These are phyloP conservation scores for Mycotypha africana DNA, from an alignment of 371 early-diverging fungal genomes.

Conservation along the genomic window DNA sequence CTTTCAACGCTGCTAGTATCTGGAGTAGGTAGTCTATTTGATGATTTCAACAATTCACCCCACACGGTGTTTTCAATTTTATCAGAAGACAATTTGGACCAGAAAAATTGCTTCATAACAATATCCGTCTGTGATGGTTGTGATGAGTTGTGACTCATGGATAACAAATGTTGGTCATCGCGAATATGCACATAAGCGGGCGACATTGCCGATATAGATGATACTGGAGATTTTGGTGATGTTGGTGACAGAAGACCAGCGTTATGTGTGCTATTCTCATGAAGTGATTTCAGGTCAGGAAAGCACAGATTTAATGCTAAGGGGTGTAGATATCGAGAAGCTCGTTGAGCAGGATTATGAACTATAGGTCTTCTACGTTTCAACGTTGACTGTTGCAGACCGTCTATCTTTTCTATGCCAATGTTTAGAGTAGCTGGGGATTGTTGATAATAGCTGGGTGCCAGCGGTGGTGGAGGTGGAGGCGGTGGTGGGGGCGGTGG, in stretches of 20 bases:
- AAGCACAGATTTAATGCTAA: conserved; percentile 39
- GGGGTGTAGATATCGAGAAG: conserved; percentile 38
- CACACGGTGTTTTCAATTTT: conserved; percentile 53
- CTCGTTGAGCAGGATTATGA: conserved; percentile 13
- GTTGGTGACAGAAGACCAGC: neutral
- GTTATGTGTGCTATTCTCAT: conserved; percentile 19
- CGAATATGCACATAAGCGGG: too few relatives aligned
- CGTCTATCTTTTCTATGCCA: too few relatives aligned
- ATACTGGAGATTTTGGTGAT: conserved; percentile 7
- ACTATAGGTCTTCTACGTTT: conserved; percentile 7
- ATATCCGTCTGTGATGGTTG: neutral
- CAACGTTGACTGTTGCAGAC: neutral
- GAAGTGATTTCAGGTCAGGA: conserved; percentile 32
- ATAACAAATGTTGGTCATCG: too few relatives aligned
- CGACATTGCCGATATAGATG: too few relatives aligned
- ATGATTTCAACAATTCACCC: conserved; percentile 42
- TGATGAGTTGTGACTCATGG: neutral
- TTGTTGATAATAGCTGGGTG: conserved; percentile 23
- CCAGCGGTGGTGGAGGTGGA: conserved; percentile 28
- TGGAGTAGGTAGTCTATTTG: conserved; percentile 3
- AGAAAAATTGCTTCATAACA: conserved; percentile 49
- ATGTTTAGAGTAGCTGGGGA: neutral
- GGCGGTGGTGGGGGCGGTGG: conserved; percentile 15
- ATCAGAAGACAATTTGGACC: conserved; percentile 54
- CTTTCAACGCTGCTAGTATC: conserved; percentile 15